Evolutionary conservation across 106 monocot genomes (phyloP).

Genomic region (Dendrobium officinale): DNA sequence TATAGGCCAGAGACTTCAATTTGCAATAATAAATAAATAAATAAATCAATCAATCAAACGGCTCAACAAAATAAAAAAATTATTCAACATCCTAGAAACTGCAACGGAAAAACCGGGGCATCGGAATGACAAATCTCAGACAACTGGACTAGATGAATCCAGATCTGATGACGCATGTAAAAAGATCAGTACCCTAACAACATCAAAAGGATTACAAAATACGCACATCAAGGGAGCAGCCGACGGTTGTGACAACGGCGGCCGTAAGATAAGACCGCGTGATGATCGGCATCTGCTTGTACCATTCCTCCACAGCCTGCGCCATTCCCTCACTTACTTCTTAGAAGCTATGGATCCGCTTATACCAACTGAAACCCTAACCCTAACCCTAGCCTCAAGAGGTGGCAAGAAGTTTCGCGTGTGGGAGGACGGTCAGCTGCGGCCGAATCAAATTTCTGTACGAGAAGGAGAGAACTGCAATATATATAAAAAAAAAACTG

Average conservation of each 20-base stretch:
- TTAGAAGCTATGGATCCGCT: background rate
- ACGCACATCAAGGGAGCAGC: constrained; percentile 24
- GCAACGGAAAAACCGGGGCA: background rate
- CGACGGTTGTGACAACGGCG: constrained; percentile 24
- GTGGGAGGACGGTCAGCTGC: background rate
- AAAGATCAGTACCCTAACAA: background rate
- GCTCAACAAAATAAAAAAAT: background rate
- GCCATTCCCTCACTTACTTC: constrained; percentile 10
- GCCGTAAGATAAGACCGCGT: constrained; percentile 29
- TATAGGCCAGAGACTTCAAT: background rate
- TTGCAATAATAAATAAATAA: background rate
- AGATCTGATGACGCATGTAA: background rate
- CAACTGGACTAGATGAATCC: background rate
- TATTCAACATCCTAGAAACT: background rate
- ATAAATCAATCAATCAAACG: background rate
- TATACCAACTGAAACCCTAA: background rate
- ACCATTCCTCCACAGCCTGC: constrained; percentile 30
- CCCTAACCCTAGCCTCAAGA: background rate
- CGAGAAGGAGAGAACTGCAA: too few species aligned
- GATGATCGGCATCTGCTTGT: constrained; percentile 35
- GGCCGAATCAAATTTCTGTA: background rate
- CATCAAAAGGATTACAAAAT: background rate
- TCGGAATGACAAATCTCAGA: background rate
- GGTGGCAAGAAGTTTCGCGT: background rate
- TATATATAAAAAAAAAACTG: too few species aligned